Evolutionary conservation across 2,329 filamentous ascomycete species (phyloP).

Genomic region (Dothideomycetidae sp.): DNA sequence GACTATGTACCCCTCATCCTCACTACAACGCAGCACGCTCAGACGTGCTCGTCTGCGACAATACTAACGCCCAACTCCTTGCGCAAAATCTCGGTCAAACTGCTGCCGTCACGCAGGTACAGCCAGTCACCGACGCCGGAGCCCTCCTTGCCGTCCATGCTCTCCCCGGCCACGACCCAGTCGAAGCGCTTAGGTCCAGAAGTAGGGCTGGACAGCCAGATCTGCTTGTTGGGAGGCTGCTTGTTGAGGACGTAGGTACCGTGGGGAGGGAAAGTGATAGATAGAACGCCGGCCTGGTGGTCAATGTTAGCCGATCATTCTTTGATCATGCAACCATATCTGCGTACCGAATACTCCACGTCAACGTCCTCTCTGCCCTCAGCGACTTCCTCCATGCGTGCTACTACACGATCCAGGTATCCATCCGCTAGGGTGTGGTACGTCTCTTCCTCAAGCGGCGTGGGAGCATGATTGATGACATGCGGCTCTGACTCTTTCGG

Average conservation of each 20-base stretch:
- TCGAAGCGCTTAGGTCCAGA: slow-evolving; percentile 91
- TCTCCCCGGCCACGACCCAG: slow-evolving; percentile 62
- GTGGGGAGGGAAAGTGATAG: slow-evolving; percentile 50
- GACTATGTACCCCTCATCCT: too few species aligned
- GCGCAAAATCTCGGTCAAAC: slow-evolving; percentile 56
- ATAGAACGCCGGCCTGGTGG: slow-evolving; percentile 68
- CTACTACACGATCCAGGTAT: slow-evolving; percentile 50
- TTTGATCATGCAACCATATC: background rate
- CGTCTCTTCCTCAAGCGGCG: slow-evolving; percentile 51
- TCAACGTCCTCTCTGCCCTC: slow-evolving; percentile 66
- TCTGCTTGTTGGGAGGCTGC: slow-evolving; percentile 91
- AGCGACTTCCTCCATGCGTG: slow-evolving; percentile 54
- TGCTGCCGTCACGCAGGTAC: slow-evolving; percentile 70
- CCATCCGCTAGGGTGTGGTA: slow-evolving; percentile 68
- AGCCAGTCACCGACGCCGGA: slow-evolving; percentile 66
- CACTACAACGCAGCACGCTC: too few species aligned
- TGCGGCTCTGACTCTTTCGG: slow-evolving; percentile 24
- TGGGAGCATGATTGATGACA: slow-evolving; percentile 36
- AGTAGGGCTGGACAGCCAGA: slow-evolving; percentile 87
- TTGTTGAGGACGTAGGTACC: slow-evolving; percentile 96
- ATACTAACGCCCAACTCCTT: slow-evolving; percentile 62
- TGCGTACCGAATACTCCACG: slow-evolving; percentile 74
- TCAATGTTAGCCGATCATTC: slow-evolving; percentile 6
- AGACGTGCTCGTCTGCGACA: slow-evolving; percentile 16
- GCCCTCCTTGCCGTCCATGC: slow-evolving; percentile 66